Conservation (phyloP, 768 basidiomycete genomes). For the Boletellus emodensis region DNA sequence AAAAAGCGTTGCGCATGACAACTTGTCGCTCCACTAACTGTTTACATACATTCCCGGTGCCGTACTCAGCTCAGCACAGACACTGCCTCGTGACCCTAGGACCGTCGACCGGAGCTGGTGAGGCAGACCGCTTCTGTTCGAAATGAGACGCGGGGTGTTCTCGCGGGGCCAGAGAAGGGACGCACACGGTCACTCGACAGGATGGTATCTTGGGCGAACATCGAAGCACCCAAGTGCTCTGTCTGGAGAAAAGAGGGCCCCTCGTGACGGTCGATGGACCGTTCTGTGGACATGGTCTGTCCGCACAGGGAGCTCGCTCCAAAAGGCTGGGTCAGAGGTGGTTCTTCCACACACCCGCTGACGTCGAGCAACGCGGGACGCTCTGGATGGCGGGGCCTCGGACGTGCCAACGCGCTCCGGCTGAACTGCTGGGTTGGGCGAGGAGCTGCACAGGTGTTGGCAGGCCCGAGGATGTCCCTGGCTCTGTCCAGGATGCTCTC, state of each 20-base stretch:
- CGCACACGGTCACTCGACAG: slow-evolving; percentile 9
- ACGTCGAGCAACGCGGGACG: neutral
- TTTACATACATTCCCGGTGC: slow-evolving; percentile 7
- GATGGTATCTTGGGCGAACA: slow-evolving; percentile 19
- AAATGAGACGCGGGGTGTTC: neutral
- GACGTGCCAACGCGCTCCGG: slow-evolving; percentile 27
- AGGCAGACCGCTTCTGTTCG: slow-evolving; percentile 14
- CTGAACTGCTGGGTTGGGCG: slow-evolving; percentile 33
- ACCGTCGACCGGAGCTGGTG: slow-evolving; percentile 2
- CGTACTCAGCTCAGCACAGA: neutral
- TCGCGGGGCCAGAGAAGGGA: neutral
- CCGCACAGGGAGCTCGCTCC: slow-evolving; percentile 35
- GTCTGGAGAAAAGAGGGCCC: neutral
- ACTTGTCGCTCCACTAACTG: neutral
- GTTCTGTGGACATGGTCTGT: too few relatives aligned
- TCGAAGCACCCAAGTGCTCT: neutral
- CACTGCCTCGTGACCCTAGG: slow-evolving; percentile 12
- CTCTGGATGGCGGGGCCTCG: neutral
- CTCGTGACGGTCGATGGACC: neutral
- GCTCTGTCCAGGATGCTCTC: slow-evolving; percentile 38
- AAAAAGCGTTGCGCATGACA: slow-evolving; percentile 1
- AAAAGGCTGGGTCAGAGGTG: slow-evolving; percentile 38
- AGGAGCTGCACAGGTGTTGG: slow-evolving; percentile 3
- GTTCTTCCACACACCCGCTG: slow-evolving; percentile 4
- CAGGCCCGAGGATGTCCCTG: slow-evolving; percentile 29